Base-by-base conservation (phyloP, 495 filamentous ascomycete species). In the Aspergillus sclerotioniger region DNA sequence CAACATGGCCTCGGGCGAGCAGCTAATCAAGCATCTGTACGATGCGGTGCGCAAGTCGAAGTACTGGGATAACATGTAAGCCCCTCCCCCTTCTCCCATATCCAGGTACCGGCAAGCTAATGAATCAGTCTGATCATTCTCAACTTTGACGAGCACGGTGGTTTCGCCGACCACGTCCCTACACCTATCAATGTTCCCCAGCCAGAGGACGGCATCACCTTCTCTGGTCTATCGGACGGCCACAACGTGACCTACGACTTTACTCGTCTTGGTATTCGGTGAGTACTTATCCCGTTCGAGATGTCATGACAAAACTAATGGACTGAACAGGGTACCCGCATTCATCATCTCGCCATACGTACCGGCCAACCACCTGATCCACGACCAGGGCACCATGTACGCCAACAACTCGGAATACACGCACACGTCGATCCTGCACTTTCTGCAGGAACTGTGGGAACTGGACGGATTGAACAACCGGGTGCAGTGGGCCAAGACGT, bases 101-200 rank as follows among this genome's bases (percentile, higher is more conserved):
- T n/a, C n/a, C n/a, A n/a, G n/a, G n/a, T n/a, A n/a, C n/a, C n/a
- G n/a, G n/a, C n/a, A n/a, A n/a, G 20, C 16, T 33, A 50, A 15
- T 6, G 8, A 49, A 25, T 3, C 17, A 75, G 72, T 7, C 62
- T 79, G 37, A 67, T 79, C 57, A 75, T 80, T 56, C 66, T 80
- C 63, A 79, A 75, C 62, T 80, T 78, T 25, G 77, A 80, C 58
- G 76, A 80, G 66, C 70, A 76, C 32, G 76, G 77, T 12, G 76
- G 76, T 3, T 79, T 79, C 57, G 69, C 70, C 20, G 77, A 79
- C 66, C 76, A 79, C 57, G 76, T 79, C 15, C 62, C 72, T 3
- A 75, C 77, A 0, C 76, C 76, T 1, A 60, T 71, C 50, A 70
- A 71, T 58, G 65, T 77, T 8, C 75, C 71, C 20, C 54, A 61